Evolutionary conservation across 352 stramenopile genomes (phyloP), one percentile per base, ranked within the genome.

Genomic region (Blastocystis hominis): DNA sequence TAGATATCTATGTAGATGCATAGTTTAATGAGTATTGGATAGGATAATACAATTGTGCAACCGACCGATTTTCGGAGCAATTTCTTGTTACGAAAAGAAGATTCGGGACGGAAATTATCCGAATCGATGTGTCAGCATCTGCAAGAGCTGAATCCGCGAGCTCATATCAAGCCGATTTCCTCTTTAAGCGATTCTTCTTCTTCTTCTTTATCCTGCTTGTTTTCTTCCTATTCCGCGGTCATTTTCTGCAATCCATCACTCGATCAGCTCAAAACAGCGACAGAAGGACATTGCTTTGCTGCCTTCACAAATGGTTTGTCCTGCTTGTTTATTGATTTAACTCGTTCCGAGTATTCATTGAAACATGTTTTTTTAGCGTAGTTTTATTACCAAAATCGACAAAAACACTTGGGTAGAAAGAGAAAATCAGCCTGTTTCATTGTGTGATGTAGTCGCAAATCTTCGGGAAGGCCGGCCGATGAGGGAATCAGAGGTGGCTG

Each of bases 81-180:
- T 53, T 66, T 84, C 72, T 84, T 84, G 34, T 34, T 84, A 5
- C 50, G 72, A 46, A 84, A 84, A 53, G 50, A 68, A 38, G 72
- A 84, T 46, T 36, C 3, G 9, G 47, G 34, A 36, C 66, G 68
- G 38, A 63, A 46, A 20, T 46, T 84, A 15, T 30, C 50, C 3
- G 72, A 84, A 3, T 64, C 44, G 34, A 61, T 84, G 50, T 66
- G 54, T 7, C 5, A 38, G 4, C 44, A 53, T 53, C 44, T 84
- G 7, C 72, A 84, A 36, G 72, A 63, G 20, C 44, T 84, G 47
- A 84, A 84, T 69, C 72, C 72, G 3, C 47, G 72, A 5, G 72
- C 72, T 50, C 59, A 47, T 5, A 84, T 84, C 15, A n/a, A 15
- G 17, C 30, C 34, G 3, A n/a, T 64, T 30, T 54, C 30, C 13